A percentile compares a stretch with the other conserved stretches of the same genome.
Conservation (phyloP, 495 filamentous ascomycete species). For the Aspergillus sparsus region DNA sequence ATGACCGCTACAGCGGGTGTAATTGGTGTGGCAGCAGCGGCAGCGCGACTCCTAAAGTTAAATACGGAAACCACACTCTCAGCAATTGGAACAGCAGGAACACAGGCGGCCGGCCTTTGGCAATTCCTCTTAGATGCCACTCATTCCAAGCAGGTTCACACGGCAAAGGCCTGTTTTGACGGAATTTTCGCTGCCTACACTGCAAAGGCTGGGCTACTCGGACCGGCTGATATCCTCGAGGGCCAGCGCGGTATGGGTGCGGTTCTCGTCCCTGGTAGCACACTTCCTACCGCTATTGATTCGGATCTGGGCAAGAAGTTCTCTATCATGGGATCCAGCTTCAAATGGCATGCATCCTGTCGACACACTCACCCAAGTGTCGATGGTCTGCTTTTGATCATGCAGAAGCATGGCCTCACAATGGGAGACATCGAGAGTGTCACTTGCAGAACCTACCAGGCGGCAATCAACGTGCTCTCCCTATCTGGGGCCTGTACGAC, state of each 20-base stretch:
- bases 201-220: constrained; percentile 32
- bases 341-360: constrained; percentile 44
- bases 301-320: constrained; percentile 30
- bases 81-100: constrained; percentile 40
- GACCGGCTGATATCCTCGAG: constrained; percentile 39
- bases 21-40: constrained; percentile 36
- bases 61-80: constrained; percentile 27
- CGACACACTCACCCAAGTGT: constrained; percentile 41
- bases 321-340: constrained; percentile 33
- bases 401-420: constrained; percentile 30
- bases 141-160: constrained; percentile 43
- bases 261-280: constrained; percentile 29
- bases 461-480: constrained; percentile 36
- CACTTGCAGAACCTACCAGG: constrained; percentile 33
- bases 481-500: constrained; percentile 34
- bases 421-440: constrained; percentile 38
- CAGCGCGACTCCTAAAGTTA: constrained; percentile 32
- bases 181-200: constrained; percentile 41
- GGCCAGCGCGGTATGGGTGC: constrained; percentile 37
- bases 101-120: constrained; percentile 41
- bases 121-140: constrained; percentile 40
- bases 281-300: constrained; percentile 34
- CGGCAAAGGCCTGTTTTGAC: constrained; percentile 39
- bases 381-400: constrained; percentile 35
- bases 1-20: constrained; percentile 37